phyloP scores from a whole-genome alignment of 2,329 filamentous ascomycete species.

The Colletotrichum cuscutae region DNA sequence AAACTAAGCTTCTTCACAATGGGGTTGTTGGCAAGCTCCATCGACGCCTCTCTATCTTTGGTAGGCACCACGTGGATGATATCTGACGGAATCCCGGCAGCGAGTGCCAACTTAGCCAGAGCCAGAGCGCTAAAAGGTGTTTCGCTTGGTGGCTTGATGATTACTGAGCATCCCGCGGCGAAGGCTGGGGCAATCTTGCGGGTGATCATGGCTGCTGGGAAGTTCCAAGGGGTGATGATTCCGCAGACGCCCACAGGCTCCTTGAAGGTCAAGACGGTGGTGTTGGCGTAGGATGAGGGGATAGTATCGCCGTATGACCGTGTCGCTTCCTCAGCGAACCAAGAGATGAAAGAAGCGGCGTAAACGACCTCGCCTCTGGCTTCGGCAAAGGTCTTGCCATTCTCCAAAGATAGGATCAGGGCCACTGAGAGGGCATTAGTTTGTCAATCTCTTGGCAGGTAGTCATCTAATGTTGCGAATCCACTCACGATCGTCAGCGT shows the following conservation, averaged over 20 bases:
- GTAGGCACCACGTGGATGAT: constrained; percentile 58
- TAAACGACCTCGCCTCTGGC: constrained; percentile 66
- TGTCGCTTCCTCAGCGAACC: constrained; percentile 65
- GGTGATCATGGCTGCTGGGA: constrained; percentile 62
- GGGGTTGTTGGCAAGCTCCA: constrained; percentile 42
- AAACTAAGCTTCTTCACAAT: constrained; percentile 77
- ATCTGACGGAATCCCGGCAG: constrained; percentile 74
- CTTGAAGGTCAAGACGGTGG: constrained; percentile 70
- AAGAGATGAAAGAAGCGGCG: constrained; percentile 62
- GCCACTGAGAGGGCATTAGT: constrained; percentile 39
- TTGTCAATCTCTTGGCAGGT: too few relatives aligned
- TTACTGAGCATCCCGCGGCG: constrained; percentile 77
- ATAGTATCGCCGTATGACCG: constrained; percentile 64
- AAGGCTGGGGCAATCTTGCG: constrained; percentile 61
- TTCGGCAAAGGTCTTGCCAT: constrained; percentile 66
- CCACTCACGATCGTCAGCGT: constrained; percentile 43
- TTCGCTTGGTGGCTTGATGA: constrained; percentile 76
- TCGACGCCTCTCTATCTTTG: constrained; percentile 35
- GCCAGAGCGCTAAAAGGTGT: constrained; percentile 76
- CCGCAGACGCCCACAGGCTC: constrained; percentile 76
- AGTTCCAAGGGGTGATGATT: constrained; percentile 76
- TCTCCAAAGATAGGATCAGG: constrained; percentile 56
- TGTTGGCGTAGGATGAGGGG: constrained; percentile 57
- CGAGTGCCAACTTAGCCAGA: constrained; percentile 70
- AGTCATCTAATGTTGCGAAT: too few relatives aligned